phyloP scores from a whole-genome alignment of 1,139 yeast genomes.

The Saccharomyces hybrid region DNA sequence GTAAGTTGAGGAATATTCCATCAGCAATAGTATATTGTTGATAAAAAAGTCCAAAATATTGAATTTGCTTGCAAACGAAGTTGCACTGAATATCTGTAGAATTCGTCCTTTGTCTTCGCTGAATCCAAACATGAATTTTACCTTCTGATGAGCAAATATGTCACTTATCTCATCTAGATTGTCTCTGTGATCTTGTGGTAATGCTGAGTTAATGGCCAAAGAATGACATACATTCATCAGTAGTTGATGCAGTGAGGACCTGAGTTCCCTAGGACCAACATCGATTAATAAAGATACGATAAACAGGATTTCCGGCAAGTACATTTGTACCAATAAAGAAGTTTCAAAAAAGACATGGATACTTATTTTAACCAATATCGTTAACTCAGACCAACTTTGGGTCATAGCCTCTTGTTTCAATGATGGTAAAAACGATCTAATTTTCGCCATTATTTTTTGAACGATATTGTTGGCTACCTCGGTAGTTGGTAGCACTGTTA shows the following conservation, averaged over 20 bases:
- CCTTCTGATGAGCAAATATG: constrained; percentile 62
- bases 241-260: constrained; percentile 57
- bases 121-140: constrained; percentile 68
- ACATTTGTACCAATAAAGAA: constrained; percentile 53
- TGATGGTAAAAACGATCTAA: constrained; percentile 44
- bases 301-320: constrained; percentile 65
- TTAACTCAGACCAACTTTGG: constrained; percentile 65
- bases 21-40: constrained; percentile 49
- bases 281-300: constrained; percentile 66
- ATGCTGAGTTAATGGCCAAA: constrained; percentile 50
- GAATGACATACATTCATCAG: constrained; percentile 68
- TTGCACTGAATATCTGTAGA: constrained; percentile 33
- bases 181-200: constrained; percentile 39
- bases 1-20: constrained; percentile 45
- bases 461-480: constrained; percentile 66
- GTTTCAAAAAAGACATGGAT: constrained; percentile 70
- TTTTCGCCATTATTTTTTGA: constrained; percentile 40
- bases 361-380: constrained; percentile 58
- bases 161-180: constrained; percentile 47
- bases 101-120: constrained; percentile 51
- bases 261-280: constrained; percentile 61
- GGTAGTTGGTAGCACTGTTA: constrained; percentile 59
- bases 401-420: constrained; percentile 42
- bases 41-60: constrained; percentile 57
- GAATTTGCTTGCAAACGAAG: constrained; percentile 45